phyloP scores from a whole-genome alignment of 805 yeast species.

The Wickerhamomyces bisporus region DNA sequence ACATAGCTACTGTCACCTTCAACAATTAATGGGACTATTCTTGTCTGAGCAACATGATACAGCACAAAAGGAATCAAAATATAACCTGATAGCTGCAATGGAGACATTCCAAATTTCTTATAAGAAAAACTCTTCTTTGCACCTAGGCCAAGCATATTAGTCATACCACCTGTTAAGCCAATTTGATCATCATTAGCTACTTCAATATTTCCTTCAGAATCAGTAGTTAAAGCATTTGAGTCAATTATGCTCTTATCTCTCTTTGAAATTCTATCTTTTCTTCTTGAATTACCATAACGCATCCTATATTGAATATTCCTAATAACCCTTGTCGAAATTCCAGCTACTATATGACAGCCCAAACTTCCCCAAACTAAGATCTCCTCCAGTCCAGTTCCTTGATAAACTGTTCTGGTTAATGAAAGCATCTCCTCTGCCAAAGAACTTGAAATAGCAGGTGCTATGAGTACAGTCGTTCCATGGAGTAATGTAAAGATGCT shows the following conservation, averaged over 20 bases:
- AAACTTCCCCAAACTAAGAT: slow-evolving; percentile 42
- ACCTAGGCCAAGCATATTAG: slow-evolving; percentile 49
- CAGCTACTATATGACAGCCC: slow-evolving; percentile 47
- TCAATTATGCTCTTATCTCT: slow-evolving; percentile 16
- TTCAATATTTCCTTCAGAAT: slow-evolving; percentile 12
- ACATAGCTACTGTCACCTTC: slow-evolving; percentile 65
- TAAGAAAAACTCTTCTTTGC: slow-evolving; percentile 41
- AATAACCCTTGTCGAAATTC: slow-evolving; percentile 40
- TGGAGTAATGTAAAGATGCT: slow-evolving; percentile 55
- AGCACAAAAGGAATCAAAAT: slow-evolving; percentile 38
- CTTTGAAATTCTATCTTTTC: slow-evolving; percentile 21
- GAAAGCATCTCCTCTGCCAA: slow-evolving; percentile 51
- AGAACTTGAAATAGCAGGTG: slow-evolving; percentile 44
- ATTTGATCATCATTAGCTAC: slow-evolving; percentile 38
- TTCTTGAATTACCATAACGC: slow-evolving; percentile 19
- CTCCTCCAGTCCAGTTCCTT: slow-evolving; percentile 45
- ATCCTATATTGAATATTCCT: slow-evolving; percentile 26
- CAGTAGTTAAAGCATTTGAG: slow-evolving; percentile 7
- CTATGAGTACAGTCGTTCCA: slow-evolving; percentile 44
- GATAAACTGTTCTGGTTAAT: slow-evolving; percentile 59
- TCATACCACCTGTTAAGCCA: slow-evolving; percentile 59
- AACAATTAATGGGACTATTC: slow-evolving; percentile 44
- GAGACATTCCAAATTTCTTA: slow-evolving; percentile 44
- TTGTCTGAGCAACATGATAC: slow-evolving; percentile 43
- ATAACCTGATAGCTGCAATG: slow-evolving; percentile 58